Percentiles rank a stretch among this genome's conserved stretches.
These are phyloP conservation scores for Malus hybrid DNA, from an alignment of 331 rosid genomes.

Conservation along the genomic window DNA sequence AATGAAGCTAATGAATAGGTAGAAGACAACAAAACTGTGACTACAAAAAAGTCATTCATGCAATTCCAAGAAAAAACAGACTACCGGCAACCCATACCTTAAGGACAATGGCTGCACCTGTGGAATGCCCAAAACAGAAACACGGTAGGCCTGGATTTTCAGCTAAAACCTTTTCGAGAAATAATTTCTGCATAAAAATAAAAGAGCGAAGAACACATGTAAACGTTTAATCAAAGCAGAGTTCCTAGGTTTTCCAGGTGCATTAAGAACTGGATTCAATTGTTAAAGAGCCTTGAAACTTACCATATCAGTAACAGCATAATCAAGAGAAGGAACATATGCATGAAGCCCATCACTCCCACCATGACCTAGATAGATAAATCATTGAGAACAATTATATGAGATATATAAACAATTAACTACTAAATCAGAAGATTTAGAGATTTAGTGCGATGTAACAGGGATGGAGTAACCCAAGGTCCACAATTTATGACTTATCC, in stretches of 20 bases:
- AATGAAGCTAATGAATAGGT: background rate
- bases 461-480: background rate
- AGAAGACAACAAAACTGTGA: background rate
- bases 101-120: slow-evolving; percentile 74
- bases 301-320: slow-evolving; percentile 73
- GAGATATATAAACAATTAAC: background rate
- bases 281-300: slow-evolving; percentile 9
- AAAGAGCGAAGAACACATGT: background rate
- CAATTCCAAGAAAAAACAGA: background rate
- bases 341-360: slow-evolving; percentile 90
- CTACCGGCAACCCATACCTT: slow-evolving; percentile 35
- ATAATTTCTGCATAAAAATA: slow-evolving; percentile 46
- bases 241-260: background rate
- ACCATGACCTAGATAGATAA: slow-evolving; percentile 57
- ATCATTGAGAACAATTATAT: background rate
- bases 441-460: background rate
- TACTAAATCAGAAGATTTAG: background rate
- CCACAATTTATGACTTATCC: background rate
- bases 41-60: background rate
- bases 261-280: background rate
- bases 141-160: slow-evolving; percentile 72
- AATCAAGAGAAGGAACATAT: slow-evolving; percentile 78
- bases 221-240: background rate
- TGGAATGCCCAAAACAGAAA: slow-evolving; percentile 91
- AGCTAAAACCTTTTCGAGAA: slow-evolving; percentile 53